Evolutionary conservation across 345 rosid genomes (phyloP).

Genomic region (Salix brachista): DNA sequence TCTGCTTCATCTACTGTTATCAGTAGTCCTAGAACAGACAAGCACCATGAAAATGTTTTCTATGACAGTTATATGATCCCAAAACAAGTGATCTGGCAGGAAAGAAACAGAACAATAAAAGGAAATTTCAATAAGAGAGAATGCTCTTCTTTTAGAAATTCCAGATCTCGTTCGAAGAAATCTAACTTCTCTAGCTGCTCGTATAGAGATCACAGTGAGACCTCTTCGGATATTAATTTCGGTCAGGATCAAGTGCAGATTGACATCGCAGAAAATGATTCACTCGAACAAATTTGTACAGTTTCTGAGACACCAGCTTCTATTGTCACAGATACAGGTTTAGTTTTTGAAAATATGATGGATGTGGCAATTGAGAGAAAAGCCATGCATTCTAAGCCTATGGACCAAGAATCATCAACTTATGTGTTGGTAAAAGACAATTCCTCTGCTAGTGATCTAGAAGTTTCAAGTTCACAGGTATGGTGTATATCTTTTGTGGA

Average conservation of each 20-base stretch:
- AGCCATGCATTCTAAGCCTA: slow-evolving; percentile 31
- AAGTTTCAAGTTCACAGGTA: slow-evolving; percentile 35
- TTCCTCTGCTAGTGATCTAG: slow-evolving; percentile 31
- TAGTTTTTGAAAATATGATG: slow-evolving; percentile 36
- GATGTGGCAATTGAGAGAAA: slow-evolving; percentile 35
- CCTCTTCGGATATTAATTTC: slow-evolving; percentile 42
- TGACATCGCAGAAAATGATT: slow-evolving; percentile 25
- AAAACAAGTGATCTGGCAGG: slow-evolving; percentile 40
- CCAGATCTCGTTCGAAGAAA: slow-evolving; percentile 37
- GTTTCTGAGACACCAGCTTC: slow-evolving; percentile 35
- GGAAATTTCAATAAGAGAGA: slow-evolving; percentile 37
- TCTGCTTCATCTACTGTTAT: slow-evolving; percentile 46
- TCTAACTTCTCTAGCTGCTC: slow-evolving; percentile 27
- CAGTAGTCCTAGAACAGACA: slow-evolving; percentile 42
- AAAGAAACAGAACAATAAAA: slow-evolving; percentile 44
- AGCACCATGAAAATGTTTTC: slow-evolving; percentile 33
- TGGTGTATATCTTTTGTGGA: slow-evolving; percentile 6
- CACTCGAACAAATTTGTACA: slow-evolving; percentile 29
- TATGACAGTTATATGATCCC: slow-evolving; percentile 45
- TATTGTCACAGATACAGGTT: slow-evolving; percentile 26
- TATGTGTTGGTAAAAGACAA: slow-evolving; percentile 23
- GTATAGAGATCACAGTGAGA: slow-evolving; percentile 26
- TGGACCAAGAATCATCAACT: slow-evolving; percentile 32
- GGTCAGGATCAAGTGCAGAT: slow-evolving; percentile 25
- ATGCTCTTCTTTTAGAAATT: slow-evolving; percentile 38